phyloP scores from a whole-genome alignment of 257 asterid genomes.

The Nicotiana benthamiana region DNA sequence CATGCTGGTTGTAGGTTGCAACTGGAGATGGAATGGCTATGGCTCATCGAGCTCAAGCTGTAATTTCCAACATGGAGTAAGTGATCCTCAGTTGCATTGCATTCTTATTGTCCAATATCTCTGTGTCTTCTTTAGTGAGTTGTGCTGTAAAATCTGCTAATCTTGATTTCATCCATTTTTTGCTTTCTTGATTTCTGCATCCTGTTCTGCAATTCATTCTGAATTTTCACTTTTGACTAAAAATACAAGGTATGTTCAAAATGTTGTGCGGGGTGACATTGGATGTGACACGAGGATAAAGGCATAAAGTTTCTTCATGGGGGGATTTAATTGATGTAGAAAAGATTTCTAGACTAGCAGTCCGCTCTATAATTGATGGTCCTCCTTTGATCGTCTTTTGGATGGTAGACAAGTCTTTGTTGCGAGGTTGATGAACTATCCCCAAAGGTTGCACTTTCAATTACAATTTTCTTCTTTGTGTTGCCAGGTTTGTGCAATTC shows the following conservation, averaged over 20 bases:
- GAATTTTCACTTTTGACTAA: not conserved
- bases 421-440: not conserved
- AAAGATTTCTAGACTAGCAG: too few species aligned
- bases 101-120: not conserved
- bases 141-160: not conserved
- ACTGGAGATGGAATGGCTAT: conserved; percentile 99
- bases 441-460: not conserved
- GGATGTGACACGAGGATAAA: not conserved
- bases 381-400: not conserved
- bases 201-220: not conserved
- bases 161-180: not conserved
- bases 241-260: not conserved
- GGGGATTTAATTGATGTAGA: not conserved
- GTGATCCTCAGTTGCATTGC: conserved; percentile 20
- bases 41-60: conserved; percentile 96
- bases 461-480: not conserved
- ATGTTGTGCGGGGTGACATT: not conserved
- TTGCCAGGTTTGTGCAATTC: conserved; percentile 87
- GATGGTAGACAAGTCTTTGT: not conserved
- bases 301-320: not conserved
- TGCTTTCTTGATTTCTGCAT: not conserved
- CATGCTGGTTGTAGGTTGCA: conserved; percentile 52
- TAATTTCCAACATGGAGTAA: conserved; percentile 98
- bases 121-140: not conserved
- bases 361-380: not conserved